These are phyloP conservation scores for Ophiobolus disseminans DNA, from an alignment of 2,329 filamentous ascomycete genomes.

Conservation along the genomic window DNA sequence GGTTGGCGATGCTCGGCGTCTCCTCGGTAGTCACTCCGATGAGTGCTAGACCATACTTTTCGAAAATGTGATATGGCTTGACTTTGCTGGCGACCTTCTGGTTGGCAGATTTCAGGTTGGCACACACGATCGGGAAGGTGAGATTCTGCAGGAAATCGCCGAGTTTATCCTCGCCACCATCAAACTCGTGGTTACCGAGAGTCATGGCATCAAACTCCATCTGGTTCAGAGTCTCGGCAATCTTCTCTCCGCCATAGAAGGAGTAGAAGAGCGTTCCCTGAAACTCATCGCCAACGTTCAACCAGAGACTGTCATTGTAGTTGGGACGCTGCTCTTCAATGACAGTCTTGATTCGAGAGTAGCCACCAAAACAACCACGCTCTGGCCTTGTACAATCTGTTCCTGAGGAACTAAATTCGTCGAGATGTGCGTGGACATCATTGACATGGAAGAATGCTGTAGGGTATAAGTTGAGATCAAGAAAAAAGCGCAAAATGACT, in stretches of 20 bases:
- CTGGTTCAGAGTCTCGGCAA: conserved; percentile 70
- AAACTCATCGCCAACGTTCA: conserved; percentile 74
- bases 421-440: conserved; percentile 71
- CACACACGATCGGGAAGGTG: conserved; percentile 69
- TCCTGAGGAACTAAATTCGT: conserved; percentile 67
- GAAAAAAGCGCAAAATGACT: background rate
- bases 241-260: conserved; percentile 72
- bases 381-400: conserved; percentile 66
- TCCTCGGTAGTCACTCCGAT: conserved; percentile 70
- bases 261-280: conserved; percentile 73
- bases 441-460: conserved; percentile 71
- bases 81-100: conserved; percentile 67
- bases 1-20: conserved; percentile 65
- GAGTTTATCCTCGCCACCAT: conserved; percentile 68
- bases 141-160: conserved; percentile 68
- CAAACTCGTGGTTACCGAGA: conserved; percentile 59
- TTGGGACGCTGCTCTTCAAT: conserved; percentile 64
- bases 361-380: conserved; percentile 69
- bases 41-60: conserved; percentile 66
- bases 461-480: too few species aligned
- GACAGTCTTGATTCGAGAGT: conserved; percentile 68
- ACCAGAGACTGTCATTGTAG: conserved; percentile 67
- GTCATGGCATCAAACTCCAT: conserved; percentile 70
- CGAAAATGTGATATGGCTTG: conserved; percentile 70
- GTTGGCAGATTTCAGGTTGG: conserved; percentile 69